Percentiles rank a stretch among this genome's conserved stretches.
Evolutionary conservation across 73 alveolate species (phyloP).

Genomic region (Breviolum minutum): DNA sequence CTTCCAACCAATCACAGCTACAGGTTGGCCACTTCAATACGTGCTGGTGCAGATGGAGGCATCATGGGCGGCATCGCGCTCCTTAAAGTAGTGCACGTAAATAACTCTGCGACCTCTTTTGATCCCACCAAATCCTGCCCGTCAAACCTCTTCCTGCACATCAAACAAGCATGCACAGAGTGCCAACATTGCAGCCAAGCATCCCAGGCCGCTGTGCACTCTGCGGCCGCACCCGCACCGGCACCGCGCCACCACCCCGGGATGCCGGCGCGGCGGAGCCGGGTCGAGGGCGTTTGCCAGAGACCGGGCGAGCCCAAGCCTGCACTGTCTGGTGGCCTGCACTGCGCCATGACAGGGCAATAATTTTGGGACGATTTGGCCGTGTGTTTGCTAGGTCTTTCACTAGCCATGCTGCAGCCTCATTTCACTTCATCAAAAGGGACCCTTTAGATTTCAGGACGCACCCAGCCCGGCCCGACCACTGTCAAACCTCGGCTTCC

Average conservation of each 20-base stretch:
- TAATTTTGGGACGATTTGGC: too few species aligned
- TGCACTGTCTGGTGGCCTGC: neutral
- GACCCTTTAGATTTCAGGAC: too few species aligned
- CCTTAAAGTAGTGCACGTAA: neutral
- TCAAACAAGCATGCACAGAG: neutral
- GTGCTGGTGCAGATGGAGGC: neutral
- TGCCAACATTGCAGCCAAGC: neutral
- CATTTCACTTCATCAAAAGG: too few species aligned
- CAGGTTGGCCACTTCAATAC: slow-evolving; percentile 21
- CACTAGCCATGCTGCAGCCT: too few species aligned
- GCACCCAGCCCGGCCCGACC: neutral
- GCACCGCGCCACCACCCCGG: neutral
- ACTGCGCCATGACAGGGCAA: neutral
- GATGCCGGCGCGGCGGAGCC: neutral
- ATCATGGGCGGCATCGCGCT: slow-evolving; percentile 22
- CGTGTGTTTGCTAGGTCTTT: too few species aligned
- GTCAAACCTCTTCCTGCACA: neutral
- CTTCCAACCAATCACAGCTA: neutral
- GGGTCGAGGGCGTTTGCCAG: slow-evolving; percentile 24
- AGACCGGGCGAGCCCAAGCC: slow-evolving; percentile 38
- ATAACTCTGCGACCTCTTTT: neutral
- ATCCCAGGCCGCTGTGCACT: slow-evolving; percentile 8
- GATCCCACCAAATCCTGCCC: neutral
- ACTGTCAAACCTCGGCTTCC: neutral
- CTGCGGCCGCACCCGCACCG: slow-evolving; percentile 13